A percentile compares a stretch with the other conserved stretches of the same genome.
Evolutionary conservation across 139 green algal genomes (phyloP).

Genomic region (Gonium pectorale): DNA sequence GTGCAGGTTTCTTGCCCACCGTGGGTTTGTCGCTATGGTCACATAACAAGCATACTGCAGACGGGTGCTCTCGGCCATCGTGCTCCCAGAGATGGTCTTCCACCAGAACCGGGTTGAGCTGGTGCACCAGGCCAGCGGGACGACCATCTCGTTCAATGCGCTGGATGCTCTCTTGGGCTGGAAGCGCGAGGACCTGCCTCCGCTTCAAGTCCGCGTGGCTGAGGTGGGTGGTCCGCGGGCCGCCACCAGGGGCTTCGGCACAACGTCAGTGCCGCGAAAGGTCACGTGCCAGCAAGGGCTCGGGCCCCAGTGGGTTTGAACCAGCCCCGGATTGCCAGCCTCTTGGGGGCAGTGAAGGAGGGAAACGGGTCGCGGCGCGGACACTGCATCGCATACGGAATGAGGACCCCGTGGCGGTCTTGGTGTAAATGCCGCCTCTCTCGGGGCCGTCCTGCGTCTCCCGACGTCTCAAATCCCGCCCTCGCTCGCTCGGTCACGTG

Average conservation of each 20-base stretch:
- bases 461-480: not conserved
- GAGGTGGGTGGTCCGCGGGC: too few relatives aligned
- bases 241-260: not conserved
- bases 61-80: conserved; percentile 37
- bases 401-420: too few relatives aligned
- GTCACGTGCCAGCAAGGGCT: too few relatives aligned
- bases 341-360: too few relatives aligned
- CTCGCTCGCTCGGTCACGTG: not conserved
- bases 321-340: too few relatives aligned
- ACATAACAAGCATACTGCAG: not conserved
- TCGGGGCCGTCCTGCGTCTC: not conserved
- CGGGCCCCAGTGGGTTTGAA: too few relatives aligned
- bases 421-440: too few relatives aligned
- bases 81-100: conserved; percentile 90
- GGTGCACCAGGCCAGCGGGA: conserved; percentile 70
- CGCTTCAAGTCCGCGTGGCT: conserved; percentile 71
- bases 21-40: not conserved
- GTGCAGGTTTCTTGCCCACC: conserved; percentile 22
- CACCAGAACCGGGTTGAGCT: conserved; percentile 70
- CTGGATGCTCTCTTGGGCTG: conserved; percentile 80
- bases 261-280: not conserved
- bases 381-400: too few relatives aligned
- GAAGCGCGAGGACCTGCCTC: conserved; percentile 67
- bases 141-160: conserved; percentile 75
- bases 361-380: not conserved